These are phyloP conservation scores for Vicia villosa DNA, from an alignment of 306 rosid genomes.

Conservation along the genomic window DNA sequence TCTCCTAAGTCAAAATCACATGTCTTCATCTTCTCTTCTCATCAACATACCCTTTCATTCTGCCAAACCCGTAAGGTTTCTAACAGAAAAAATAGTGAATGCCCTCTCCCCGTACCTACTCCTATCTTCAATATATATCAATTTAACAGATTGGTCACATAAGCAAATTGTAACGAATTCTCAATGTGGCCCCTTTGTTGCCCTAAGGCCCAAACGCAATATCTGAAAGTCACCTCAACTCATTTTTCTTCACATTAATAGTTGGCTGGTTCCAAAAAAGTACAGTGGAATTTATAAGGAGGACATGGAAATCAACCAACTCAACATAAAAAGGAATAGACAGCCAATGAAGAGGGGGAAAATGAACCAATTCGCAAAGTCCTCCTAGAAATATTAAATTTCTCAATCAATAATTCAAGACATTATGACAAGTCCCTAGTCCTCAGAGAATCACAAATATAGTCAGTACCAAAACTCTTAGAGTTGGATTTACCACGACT, in stretches of 20 bases:
- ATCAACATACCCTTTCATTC: no score
- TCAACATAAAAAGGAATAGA: slow-evolving; percentile 3
- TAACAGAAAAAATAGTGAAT: no score
- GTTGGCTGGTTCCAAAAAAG: slow-evolving; percentile 12
- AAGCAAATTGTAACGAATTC: no score
- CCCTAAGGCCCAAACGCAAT: no score
- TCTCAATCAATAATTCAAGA: slow-evolving; percentile 2
- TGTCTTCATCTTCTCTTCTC: no score
- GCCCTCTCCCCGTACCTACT: no score
- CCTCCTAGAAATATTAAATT: slow-evolving; percentile 6
- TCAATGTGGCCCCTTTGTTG: no score
- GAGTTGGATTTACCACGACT: neutral
- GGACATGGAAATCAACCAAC: slow-evolving; percentile 24
- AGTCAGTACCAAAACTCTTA: slow-evolving; percentile 7
- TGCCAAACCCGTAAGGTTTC: no score
- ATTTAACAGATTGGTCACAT: no score
- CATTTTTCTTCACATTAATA: slow-evolving; percentile 3
- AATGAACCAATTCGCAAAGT: slow-evolving; percentile 9
- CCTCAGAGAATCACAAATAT: slow-evolving; percentile 18
- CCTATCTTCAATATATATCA: no score
- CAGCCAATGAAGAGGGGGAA: neutral
- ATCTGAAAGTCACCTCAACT: neutral
- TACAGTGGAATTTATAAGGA: slow-evolving; percentile 1
- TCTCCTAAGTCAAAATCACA: no score
- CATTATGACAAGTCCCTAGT: slow-evolving; percentile 23